These are phyloP conservation scores for Eremothecium coryli DNA, from an alignment of 1,139 yeast genomes.

Conservation along the genomic window DNA sequence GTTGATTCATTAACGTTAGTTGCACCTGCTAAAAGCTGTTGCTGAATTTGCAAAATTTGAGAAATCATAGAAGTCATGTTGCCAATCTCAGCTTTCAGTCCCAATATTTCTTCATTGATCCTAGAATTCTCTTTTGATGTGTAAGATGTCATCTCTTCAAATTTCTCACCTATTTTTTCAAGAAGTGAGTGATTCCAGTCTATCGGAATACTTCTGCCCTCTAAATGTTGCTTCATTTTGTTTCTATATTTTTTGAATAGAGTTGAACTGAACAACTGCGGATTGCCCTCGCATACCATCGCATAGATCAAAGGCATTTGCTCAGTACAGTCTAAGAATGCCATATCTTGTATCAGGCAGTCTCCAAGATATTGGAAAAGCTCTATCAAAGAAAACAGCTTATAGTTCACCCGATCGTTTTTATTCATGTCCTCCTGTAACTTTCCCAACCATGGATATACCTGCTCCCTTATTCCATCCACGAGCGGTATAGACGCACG, in stretches of 20 bases:
- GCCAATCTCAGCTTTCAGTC: conserved; percentile 22
- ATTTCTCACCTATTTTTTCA: conserved; percentile 18
- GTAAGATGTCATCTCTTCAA: conserved; percentile 22
- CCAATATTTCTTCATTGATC: conserved; percentile 24
- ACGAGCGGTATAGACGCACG: conserved; percentile 19
- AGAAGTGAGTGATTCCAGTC: conserved; percentile 9
- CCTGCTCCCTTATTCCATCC: conserved; percentile 15
- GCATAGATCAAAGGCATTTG: conserved; percentile 10
- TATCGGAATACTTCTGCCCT: conserved; percentile 5
- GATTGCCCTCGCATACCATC: conserved; percentile 7
- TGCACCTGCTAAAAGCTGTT: conserved; percentile 12
- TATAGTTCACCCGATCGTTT: conserved; percentile 27
- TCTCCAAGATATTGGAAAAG: conserved; percentile 27
- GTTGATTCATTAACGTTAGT: background rate
- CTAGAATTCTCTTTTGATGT: conserved; percentile 26
- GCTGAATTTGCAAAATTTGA: conserved; percentile 24
- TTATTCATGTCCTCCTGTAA: conserved; percentile 23
- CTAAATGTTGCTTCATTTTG: conserved; percentile 10
- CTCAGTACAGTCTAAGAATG: conserved; percentile 17
- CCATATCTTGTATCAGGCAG: conserved; percentile 26
- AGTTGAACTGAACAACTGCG: conserved; percentile 7
- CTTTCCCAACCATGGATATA: conserved; percentile 28
- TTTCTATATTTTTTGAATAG: conserved; percentile 7
- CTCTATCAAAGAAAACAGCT: conserved; percentile 27
- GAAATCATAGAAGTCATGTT: conserved; percentile 22